Evolutionary conservation across 2,329 filamentous ascomycete species (phyloP), one percentile per base, ranked within the genome.

Genomic region (Orbilia blumenaviensis): DNA sequence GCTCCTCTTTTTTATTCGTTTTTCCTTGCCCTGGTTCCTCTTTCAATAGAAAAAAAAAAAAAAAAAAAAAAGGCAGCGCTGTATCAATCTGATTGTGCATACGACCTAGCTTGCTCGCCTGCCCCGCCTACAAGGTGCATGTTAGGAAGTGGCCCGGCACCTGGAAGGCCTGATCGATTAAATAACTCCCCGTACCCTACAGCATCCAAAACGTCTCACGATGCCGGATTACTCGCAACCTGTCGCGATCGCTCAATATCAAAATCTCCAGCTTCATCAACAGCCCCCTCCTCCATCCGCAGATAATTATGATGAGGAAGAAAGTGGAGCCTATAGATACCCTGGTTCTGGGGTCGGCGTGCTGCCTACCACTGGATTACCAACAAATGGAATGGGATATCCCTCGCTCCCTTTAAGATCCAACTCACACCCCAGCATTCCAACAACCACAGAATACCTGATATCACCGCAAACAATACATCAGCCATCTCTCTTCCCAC

Each of bases 321-420:
- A 75, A 66, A 67, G 71, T 68, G 71, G 71, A 64, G 62, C 71
- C 63, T 67, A 75, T 63, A 62, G 71, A 63, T 75, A 75, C 71
- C 71, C 71, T 68, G 71, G 71, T 21, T 75, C 71, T 50, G 71
- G 63, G 16, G 67, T 75, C 36, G 71, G 71, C 50, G 71, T 68
- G 42, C 64, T 75, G 71, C 71, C 71, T 68, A 63, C 69, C 34
- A 54, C 52, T n/a, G 63, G 69, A n/a, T 56, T 75, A 48, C 69
- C 69, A 44, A 75, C 42, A 46, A 46, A 75, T 63, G 69, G 71
- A 61, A 75, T 75, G 71, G 71, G 71, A 62, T 75, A 68, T 63
- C 63, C 63, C 36, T 67, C 62, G 34, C 71, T 75, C 71, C 71
- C 71, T 48, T 75, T 75, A 75, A 75, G 71, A 68, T 75, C 71